Evolutionary conservation across 129 eudicot species (phyloP).

Genomic region (Ambrosia trifida): DNA sequence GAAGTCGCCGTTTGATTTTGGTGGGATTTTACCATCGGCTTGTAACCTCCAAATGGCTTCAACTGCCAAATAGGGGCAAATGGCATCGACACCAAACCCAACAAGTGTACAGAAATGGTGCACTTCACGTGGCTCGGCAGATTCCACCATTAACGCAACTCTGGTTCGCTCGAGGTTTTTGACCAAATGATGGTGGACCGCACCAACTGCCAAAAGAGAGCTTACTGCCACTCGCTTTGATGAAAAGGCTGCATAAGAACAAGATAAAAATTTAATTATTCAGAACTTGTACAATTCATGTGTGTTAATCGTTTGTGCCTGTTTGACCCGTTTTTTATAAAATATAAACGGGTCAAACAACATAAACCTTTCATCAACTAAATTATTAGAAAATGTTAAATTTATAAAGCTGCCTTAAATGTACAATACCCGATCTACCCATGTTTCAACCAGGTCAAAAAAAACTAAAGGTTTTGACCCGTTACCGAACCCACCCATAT

Average conservation of each 20-base stretch:
- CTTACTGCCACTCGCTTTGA: slow-evolving; percentile 87
- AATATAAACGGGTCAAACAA: neutral
- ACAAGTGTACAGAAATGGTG: slow-evolving; percentile 98
- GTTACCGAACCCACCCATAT: neutral
- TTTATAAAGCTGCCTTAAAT: neutral
- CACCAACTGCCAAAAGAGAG: slow-evolving; percentile 92
- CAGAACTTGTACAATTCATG: neutral
- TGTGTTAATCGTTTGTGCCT: neutral
- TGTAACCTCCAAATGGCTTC: slow-evolving; percentile 98
- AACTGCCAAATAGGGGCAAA: slow-evolving; percentile 90
- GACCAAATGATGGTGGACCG: slow-evolving; percentile 95
- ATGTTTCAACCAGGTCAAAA: neutral
- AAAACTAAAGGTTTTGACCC: neutral
- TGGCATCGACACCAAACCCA: slow-evolving; percentile 96
- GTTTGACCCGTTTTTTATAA: too few species aligned
- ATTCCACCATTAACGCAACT: slow-evolving; percentile 83
- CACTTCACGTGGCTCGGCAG: slow-evolving; percentile 99
- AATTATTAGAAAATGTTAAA: too few species aligned
- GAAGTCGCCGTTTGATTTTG: slow-evolving; percentile 81
- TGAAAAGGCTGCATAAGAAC: slow-evolving; percentile 68
- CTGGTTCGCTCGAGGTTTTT: slow-evolving; percentile 86
- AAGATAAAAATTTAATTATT: neutral
- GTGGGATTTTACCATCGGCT: slow-evolving; percentile 91
- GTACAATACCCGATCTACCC: neutral
- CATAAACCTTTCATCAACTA: neutral